Base-by-base conservation (phyloP, 176 grass and related monocot species). In the Aegilops umbellulata region DNA sequence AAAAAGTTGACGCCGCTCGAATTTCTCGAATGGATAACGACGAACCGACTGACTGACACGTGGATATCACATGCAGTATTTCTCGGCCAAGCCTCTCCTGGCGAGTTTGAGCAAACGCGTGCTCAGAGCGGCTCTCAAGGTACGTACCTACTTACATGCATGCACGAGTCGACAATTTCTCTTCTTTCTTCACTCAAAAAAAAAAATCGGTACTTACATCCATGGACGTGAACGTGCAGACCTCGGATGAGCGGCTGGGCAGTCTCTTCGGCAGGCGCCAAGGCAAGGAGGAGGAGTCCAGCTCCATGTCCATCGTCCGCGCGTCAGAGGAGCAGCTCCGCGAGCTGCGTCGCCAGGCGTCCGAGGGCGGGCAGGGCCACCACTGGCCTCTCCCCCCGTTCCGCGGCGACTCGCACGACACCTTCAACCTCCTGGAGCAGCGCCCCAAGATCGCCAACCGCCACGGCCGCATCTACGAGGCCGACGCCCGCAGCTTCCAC, bases 401-500 rank as follows among this genome's bases (percentile, higher is more conserved):
- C 34, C 70, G 84, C 12, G 89, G 84, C 16, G 94, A 93, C 55
- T 88, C 88, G 2, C 80, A 16, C 20, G 81, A 60, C 0, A 80
- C 93, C 3, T 91, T 19, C 87, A 94, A 91, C 79, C 69, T 98
- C 6, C 73, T 92, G 15, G 53, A 80, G 19, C 91, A 94, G 90
- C 87, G 92, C 2, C 93, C 96, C 7, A 78, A 17, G 6, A 31
- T 83, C 65, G 84, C 86, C 53, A 98, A 93, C 90, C 88, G 75
- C 8, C 90, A 92, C 24, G 96, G 93, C 24, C 73, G 87, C 26
- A 83, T 98, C 30, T 85, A 85, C 72, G 96, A 95, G 88, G 93
- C 84, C 60, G 90, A 98, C 85, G 83, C 60, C 1, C 44, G 84
- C 49, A 94, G 91, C 82, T 98, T 81, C 86, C 80, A 0, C 4